Conservation (phyloP, 2,329 filamentous ascomycete genomes). For the Aspergillus puulaauensis region DNA sequence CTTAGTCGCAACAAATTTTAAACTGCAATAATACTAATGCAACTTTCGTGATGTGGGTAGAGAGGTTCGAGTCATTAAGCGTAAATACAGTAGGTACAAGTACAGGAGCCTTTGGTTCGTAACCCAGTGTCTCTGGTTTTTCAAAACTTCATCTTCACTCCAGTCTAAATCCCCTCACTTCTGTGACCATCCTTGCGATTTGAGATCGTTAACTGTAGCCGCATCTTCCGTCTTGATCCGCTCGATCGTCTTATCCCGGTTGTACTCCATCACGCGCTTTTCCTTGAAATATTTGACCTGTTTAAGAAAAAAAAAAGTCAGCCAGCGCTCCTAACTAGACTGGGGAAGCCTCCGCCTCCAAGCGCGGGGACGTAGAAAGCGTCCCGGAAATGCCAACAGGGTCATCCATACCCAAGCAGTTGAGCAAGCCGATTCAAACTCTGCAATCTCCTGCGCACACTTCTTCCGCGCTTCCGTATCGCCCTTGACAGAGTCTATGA, state of each 20-base stretch:
- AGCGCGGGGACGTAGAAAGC: background rate
- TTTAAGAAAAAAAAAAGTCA: conserved; percentile 9
- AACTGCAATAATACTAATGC: conserved; percentile 8
- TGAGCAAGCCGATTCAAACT: conserved; percentile 83
- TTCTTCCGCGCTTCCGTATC: conserved; percentile 57
- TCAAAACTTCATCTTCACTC: background rate
- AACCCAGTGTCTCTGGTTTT: background rate
- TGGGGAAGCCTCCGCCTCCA: background rate
- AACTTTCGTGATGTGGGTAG: background rate
- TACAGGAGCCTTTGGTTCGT: conserved; percentile 1
- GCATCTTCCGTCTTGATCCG: conserved; percentile 73
- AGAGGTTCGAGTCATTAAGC: conserved; percentile 13
- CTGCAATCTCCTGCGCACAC: conserved; percentile 60
- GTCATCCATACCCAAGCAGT: conserved; percentile 74
- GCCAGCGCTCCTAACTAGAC: conserved; percentile 4
- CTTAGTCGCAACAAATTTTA: background rate
- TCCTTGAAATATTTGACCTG: conserved; percentile 98
- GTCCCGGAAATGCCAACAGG: background rate
- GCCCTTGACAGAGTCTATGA: conserved; percentile 70
- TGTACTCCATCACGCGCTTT: conserved; percentile 85
- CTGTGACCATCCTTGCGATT: conserved; percentile 42
- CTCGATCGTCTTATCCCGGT: conserved; percentile 77
- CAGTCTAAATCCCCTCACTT: conserved; percentile 14
- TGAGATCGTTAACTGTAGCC: conserved; percentile 53
- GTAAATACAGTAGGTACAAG: conserved; percentile 22